Percentiles rank a stretch among this genome's conserved stretches.
Evolutionary conservation across 352 stramenopile genomes (phyloP).

Genomic region (Pythium pyrilobum): DNA sequence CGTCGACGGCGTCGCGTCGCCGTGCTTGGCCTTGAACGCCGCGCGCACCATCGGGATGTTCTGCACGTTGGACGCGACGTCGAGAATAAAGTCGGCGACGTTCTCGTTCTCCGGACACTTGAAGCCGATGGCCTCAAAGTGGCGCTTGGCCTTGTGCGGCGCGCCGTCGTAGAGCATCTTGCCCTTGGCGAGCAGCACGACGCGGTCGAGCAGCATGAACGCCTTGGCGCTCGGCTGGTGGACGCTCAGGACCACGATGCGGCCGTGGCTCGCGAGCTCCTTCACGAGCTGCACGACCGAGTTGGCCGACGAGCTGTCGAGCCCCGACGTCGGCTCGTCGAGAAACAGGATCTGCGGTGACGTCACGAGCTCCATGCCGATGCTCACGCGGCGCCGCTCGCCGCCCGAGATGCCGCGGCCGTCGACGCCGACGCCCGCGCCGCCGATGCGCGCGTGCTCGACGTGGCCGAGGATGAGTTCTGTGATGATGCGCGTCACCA

Average conservation of each 20-base stretch:
- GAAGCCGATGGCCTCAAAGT: constrained; percentile 66
- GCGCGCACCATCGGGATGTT: constrained; percentile 61
- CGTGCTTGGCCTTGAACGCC: constrained; percentile 32
- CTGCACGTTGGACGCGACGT: constrained; percentile 55
- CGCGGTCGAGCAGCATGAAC: constrained; percentile 86
- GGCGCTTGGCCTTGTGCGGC: constrained; percentile 37
- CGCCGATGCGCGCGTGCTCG: constrained; percentile 50
- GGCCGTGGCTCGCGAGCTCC: constrained; percentile 70
- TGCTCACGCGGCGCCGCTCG: constrained; percentile 90
- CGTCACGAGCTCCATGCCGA: constrained; percentile 92
- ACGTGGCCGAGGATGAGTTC: constrained; percentile 75
- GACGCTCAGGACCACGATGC: constrained; percentile 82
- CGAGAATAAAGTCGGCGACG: constrained; percentile 77
- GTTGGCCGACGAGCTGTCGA: constrained; percentile 89
- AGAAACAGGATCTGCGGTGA: constrained; percentile 83
- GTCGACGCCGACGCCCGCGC: constrained; percentile 14
- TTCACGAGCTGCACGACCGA: constrained; percentile 89
- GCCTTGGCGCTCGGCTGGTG: constrained; percentile 90
- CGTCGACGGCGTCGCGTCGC: constrained; percentile 8
- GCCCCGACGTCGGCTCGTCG: constrained; percentile 90
- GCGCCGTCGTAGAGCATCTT: constrained; percentile 59
- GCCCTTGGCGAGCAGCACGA: constrained; percentile 87
- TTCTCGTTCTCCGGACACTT: constrained; percentile 74
- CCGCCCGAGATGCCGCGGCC: constrained; percentile 90
- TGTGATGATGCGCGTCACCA: constrained; percentile 64